Evolutionary conservation across 371 early-diverging fungal species (phyloP), one percentile per base, ranked within the genome.

Genomic region (Mortierella polycephala): DNA sequence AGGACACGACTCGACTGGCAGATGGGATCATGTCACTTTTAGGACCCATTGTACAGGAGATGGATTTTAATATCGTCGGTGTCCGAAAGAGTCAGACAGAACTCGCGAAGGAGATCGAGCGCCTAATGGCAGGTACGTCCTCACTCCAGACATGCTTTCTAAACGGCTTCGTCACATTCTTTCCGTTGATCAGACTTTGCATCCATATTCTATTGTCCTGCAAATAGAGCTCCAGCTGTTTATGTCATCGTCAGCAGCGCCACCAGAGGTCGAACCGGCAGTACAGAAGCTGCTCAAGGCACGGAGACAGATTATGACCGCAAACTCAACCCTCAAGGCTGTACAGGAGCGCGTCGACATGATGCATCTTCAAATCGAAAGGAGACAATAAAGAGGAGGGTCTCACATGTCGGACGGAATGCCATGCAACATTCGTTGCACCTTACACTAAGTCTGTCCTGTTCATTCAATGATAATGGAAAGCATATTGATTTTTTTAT

Each of bases 51-150:
- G 81, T 87, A 0, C 64, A 82, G 16, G 87, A 87, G 60, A 87
- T 87, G 75, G 88, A 89, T 57, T 83, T 84, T 52, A 83, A 85
- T 7, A 84, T 89, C 23, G 62, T 81, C 23, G 81, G 83, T n/a
- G 83, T 84, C 4, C 84, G 85, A 60, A 80, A 83, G 60, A 87
- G 87, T 42, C 89, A 89, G 62, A 68, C 80, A 30, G 86, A 87
- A 7, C 80, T 89, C 30, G 83, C 85, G 30, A 84, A 87, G 62
- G 89, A 89, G 68, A 87, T 89, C 67, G 89, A 87, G 50, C 83
- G 86, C 10, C 58, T 89, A 18, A 72, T 85, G 59, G 83, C 87
- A 64, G 89, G 89, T 86, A 83, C 47, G 67, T 53, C 11, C 47
- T 2, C 50, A 16, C 7, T 20, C 14, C 42, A n/a, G 37, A 1